Conservation (phyloP, 169 alveolate species). For the Plasmodium gaboni region DNA sequence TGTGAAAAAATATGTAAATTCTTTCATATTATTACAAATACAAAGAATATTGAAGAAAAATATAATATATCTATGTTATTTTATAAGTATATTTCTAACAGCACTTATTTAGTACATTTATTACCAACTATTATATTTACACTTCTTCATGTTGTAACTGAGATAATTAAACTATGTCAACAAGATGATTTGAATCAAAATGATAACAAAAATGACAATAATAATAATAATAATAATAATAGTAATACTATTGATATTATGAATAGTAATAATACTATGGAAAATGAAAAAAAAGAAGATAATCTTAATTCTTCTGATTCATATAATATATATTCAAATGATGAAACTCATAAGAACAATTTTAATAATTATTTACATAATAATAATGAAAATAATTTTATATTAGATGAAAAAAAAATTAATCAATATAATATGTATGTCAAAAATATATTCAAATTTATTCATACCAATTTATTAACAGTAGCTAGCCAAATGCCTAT, state of each 20-base stretch:
- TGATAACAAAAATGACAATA: not conserved
- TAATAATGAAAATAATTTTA: not conserved
- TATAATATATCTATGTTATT: slow-evolving; percentile 47
- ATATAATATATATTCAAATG: not conserved
- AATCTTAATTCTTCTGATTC: not conserved
- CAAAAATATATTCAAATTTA: slow-evolving; percentile 36
- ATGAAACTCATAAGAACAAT: not conserved
- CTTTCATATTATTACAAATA: slow-evolving; percentile 64
- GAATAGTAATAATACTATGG: not conserved
- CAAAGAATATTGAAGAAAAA: slow-evolving; percentile 29
- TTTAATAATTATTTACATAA: not conserved
- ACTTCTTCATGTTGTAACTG: slow-evolving; percentile 13
- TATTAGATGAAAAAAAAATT: slow-evolving; percentile 27
- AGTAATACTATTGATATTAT: not conserved
- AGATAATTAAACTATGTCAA: slow-evolving; percentile 8
- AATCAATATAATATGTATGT: slow-evolving; percentile 49
- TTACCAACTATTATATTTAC: slow-evolving; percentile 48
- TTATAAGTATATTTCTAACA: slow-evolving; percentile 38
- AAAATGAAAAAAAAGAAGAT: slow-evolving; percentile 1
- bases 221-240: too few species aligned
- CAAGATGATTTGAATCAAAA: too few species aligned
- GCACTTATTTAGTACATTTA: slow-evolving; percentile 23
- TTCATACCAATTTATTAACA: slow-evolving; percentile 32
- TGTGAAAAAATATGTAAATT: slow-evolving; percentile 61
- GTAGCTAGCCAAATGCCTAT: slow-evolving; percentile 63